phyloP scores from a whole-genome alignment of 768 basidiomycete genomes.

The Podaxis carcinomalis region DNA sequence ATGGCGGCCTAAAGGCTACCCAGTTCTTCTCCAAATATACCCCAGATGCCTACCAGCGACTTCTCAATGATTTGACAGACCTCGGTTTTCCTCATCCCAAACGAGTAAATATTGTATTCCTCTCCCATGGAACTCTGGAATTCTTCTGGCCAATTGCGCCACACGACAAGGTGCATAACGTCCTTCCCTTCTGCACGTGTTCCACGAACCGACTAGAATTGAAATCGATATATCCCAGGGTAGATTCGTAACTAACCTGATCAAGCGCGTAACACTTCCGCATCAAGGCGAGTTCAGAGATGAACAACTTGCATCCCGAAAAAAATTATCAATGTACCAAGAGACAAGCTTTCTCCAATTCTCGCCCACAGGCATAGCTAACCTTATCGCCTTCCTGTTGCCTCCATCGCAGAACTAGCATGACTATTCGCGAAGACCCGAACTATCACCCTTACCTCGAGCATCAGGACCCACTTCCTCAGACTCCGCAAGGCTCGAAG shows the following conservation, averaged over 20 bases:
- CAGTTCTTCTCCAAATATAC: slow-evolving; percentile 28
- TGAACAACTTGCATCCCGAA: slow-evolving; percentile 10
- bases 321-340: slow-evolving; percentile 27
- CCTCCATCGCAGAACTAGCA: slow-evolving; percentile 11
- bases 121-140: slow-evolving; percentile 27
- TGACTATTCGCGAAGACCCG: slow-evolving; percentile 12
- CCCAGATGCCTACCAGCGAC: slow-evolving; percentile 19
- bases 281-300: slow-evolving; percentile 5
- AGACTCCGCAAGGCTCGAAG: neutral
- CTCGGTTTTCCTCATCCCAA: slow-evolving; percentile 40
- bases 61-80: slow-evolving; percentile 28
- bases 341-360: neutral
- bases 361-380: neutral
- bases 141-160: slow-evolving; percentile 21
- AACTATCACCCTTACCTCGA: neutral
- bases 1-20: slow-evolving; percentile 31
- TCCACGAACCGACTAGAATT: neutral
- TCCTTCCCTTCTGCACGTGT: neutral
- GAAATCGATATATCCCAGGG: neutral
- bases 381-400: slow-evolving; percentile 4
- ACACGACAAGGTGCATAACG: slow-evolving; percentile 17
- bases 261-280: slow-evolving; percentile 1
- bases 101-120: slow-evolving; percentile 25
- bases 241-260: slow-evolving; percentile 2
- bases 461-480: neutral